phyloP scores from a whole-genome alignment of 2,329 filamentous ascomycete species.

The Ceratocystis cubensis region DNA sequence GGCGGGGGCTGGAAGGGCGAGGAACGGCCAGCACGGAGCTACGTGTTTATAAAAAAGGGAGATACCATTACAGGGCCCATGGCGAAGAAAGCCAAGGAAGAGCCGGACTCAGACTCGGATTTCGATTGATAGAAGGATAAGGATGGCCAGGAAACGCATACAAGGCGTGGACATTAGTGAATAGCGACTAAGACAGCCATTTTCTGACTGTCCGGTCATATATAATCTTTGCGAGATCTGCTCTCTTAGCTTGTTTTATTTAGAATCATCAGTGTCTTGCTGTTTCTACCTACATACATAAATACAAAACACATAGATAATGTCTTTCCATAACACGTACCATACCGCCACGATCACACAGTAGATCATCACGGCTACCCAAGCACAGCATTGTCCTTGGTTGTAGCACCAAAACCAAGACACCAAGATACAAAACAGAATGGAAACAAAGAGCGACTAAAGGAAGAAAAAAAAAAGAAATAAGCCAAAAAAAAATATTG shows the following conservation, averaged over 20 bases:
- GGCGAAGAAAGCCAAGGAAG: slow-evolving; percentile 28
- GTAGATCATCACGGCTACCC: neutral
- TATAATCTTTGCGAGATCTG: neutral
- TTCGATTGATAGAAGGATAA: neutral
- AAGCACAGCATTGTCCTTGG: neutral
- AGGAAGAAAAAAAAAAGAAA: neutral
- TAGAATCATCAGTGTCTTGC: neutral
- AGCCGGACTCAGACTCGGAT: slow-evolving; percentile 25
- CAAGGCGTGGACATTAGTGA: neutral
- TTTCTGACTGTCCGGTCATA: neutral
- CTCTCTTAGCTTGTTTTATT: neutral
- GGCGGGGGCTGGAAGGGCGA: slow-evolving; percentile 35
- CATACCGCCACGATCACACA: neutral
- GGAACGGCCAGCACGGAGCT: slow-evolving; percentile 41
- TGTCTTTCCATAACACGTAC: too few relatives aligned
- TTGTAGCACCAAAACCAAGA: slow-evolving; percentile 13
- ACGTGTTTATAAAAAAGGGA: slow-evolving; percentile 48
- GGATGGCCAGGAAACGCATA: too few relatives aligned
- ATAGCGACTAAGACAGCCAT: neutral
- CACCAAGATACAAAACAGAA: neutral
- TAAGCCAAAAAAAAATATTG: neutral
- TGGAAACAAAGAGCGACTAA: neutral
- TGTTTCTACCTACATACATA: too few relatives aligned
- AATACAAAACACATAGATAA: too few relatives aligned
- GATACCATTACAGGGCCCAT: slow-evolving; percentile 30